Conservation (phyloP, 257 asterid species). For the Voacanga thouarsii region DNA sequence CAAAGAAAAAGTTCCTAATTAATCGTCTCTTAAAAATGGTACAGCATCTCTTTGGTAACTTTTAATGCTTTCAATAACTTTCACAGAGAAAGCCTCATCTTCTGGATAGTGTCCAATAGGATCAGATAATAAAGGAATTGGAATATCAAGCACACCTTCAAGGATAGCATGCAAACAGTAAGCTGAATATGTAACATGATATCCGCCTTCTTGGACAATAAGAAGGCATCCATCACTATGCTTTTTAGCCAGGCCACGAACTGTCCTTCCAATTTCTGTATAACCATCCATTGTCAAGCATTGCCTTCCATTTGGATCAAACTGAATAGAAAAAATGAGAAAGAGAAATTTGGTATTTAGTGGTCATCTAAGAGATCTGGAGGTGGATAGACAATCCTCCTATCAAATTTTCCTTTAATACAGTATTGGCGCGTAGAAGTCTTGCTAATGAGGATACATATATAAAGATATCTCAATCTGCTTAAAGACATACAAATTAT, state of each 20-base stretch:
- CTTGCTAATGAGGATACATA: background rate
- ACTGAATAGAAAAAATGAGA: slow-evolving; percentile 39
- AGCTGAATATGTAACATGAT: slow-evolving; percentile 86
- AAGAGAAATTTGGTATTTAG: background rate
- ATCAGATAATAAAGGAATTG: slow-evolving; percentile 56
- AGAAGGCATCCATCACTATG: slow-evolving; percentile 59
- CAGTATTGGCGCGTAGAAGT: background rate
- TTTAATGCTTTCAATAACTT: slow-evolving; percentile 54
- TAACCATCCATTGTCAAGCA: slow-evolving; percentile 96
- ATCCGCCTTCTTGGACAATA: slow-evolving; percentile 96
- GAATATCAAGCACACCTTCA: slow-evolving; percentile 74
- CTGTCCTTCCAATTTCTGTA: slow-evolving; percentile 57
- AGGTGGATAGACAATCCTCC: background rate
- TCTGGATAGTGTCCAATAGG: slow-evolving; percentile 86
- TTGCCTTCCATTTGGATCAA: slow-evolving; percentile 96
- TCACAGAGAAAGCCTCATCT: slow-evolving; percentile 45
- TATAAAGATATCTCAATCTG: background rate
- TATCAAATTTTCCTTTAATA: background rate
- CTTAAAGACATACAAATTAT: background rate
- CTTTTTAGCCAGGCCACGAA: slow-evolving; percentile 51
- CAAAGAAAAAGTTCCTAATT: slow-evolving; percentile 10
- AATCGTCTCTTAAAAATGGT: slow-evolving; percentile 43
- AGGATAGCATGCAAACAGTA: slow-evolving; percentile 84
- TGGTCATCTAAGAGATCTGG: background rate
- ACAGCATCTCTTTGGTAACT: slow-evolving; percentile 36